phyloP scores from a whole-genome alignment of 305 asterid genomes.

The Rubia peregrina region DNA sequence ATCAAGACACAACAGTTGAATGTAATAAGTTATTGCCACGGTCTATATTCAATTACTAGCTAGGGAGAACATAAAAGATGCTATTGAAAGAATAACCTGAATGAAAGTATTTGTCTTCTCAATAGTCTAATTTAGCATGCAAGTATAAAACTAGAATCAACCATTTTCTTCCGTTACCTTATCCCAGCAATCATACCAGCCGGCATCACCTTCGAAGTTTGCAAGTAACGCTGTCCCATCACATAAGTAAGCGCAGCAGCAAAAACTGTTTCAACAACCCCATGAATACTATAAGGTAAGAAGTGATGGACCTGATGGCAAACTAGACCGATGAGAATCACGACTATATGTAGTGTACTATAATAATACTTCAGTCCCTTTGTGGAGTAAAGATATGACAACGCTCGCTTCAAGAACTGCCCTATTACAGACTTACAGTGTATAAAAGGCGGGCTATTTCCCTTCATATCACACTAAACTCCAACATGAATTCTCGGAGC shows the following conservation, averaged over 20 bases:
- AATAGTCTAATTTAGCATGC: background rate
- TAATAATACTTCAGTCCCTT: background rate
- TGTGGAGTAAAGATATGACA: background rate
- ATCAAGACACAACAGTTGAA: background rate
- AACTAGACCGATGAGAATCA: background rate
- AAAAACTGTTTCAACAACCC: constrained; percentile 36
- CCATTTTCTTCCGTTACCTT: constrained; percentile 41
- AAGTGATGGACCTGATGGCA: background rate
- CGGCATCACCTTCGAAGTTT: constrained; percentile 71
- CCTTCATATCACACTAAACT: background rate
- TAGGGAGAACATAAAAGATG: background rate
- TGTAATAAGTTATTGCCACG: background rate
- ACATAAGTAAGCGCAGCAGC: constrained; percentile 52
- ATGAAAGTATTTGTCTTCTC: background rate
- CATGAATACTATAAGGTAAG: background rate
- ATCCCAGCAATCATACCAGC: constrained; percentile 79
- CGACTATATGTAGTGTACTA: background rate
- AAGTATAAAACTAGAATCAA: background rate
- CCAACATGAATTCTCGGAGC: background rate
- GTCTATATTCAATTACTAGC: background rate
- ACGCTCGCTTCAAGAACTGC: background rate
- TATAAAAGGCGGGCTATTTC: background rate
- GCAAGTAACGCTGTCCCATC: constrained; percentile 68
- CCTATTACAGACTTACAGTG: background rate
- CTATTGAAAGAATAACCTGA: background rate